Percentiles rank a stretch among this genome's conserved stretches.
phyloP scores from a whole-genome alignment of 1,284 basidiomycete species.

The Microbotryum violaceum region DNA sequence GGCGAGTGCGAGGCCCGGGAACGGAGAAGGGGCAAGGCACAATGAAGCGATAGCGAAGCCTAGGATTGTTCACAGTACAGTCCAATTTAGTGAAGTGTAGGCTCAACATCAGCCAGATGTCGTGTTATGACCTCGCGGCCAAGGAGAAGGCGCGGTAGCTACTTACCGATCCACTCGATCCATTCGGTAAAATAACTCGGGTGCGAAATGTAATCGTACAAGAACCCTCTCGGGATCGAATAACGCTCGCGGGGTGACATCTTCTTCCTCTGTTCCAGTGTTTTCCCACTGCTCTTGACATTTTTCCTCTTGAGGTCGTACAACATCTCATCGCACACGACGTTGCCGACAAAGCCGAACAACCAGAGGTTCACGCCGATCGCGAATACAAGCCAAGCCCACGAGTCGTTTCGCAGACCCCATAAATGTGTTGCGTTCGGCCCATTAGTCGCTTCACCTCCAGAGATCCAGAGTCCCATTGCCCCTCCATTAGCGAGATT shows the following conservation, averaged over 20 bases:
- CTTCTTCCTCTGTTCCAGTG: not conserved
- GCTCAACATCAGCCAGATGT: not conserved
- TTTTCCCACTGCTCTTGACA: not conserved
- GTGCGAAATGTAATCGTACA: constrained; percentile 29
- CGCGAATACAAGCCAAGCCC: constrained; percentile 14
- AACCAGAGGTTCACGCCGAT: constrained; percentile 27
- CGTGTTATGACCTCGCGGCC: not conserved
- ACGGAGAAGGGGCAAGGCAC: constrained; percentile 6
- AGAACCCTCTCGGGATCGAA: constrained; percentile 31
- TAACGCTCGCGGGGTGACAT: constrained; percentile 23
- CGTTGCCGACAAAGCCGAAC: constrained; percentile 30
- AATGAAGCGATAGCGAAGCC: constrained; percentile 7
- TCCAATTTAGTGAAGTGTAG: not conserved
- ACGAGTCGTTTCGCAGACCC: not conserved
- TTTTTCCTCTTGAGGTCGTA: constrained; percentile 27
- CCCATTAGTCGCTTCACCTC: not conserved
- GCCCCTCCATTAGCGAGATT: constrained; percentile 23
- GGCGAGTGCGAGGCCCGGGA: constrained; percentile 2
- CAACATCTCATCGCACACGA: constrained; percentile 34
- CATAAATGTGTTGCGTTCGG: not conserved
- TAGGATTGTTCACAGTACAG: not conserved
- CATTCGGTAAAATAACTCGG: constrained; percentile 35
- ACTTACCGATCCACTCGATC: constrained; percentile 36
- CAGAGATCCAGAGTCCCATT: constrained; percentile 15
- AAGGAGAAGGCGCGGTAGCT: constrained; percentile 2